A percentile compares a stretch with the other conserved stretches of the same genome.
Evolutionary conservation across 305 asterid species (phyloP).

Genomic region (Petunia hybrid): DNA sequence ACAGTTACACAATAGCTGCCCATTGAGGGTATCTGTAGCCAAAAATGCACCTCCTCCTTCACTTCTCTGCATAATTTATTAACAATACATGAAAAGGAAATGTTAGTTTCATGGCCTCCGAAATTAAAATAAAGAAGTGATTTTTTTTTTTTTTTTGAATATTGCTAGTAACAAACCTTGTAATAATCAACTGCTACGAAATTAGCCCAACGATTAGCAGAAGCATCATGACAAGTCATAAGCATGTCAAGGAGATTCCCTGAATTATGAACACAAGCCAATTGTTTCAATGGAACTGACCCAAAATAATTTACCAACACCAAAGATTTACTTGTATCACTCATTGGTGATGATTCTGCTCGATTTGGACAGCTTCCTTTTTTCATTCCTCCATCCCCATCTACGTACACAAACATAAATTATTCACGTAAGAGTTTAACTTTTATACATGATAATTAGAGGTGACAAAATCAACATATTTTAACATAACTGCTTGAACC

Average conservation of each 20-base stretch:
- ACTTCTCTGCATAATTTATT: conserved; percentile 63
- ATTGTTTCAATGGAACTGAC: conserved; percentile 57
- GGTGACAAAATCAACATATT: too few relatives aligned
- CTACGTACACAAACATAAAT: conserved; percentile 35
- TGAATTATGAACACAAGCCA: conserved; percentile 72
- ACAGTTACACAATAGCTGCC: conserved; percentile 75
- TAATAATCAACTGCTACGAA: conserved; percentile 83
- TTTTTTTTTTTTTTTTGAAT: too few relatives aligned
- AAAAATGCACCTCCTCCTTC: conserved; percentile 85
- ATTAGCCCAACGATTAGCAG: conserved; percentile 83
- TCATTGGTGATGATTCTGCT: conserved; percentile 67
- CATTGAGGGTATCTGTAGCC: conserved; percentile 67
- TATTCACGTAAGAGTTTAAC: neutral
- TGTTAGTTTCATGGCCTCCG: neutral
- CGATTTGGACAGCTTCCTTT: conserved; percentile 68
- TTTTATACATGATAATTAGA: too few relatives aligned
- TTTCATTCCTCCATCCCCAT: conserved; percentile 88
- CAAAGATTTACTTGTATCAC: conserved; percentile 70
- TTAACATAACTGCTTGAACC: too few relatives aligned
- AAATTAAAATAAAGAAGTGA: neutral
- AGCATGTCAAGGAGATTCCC: conserved; percentile 57
- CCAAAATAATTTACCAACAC: conserved; percentile 71
- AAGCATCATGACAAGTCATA: conserved; percentile 60
- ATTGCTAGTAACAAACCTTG: conserved; percentile 49
- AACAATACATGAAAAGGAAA: neutral